These are phyloP conservation scores for Chaetoceros muelleri DNA, from an alignment of 108 stramenopile genomes.

Conservation along the genomic window DNA sequence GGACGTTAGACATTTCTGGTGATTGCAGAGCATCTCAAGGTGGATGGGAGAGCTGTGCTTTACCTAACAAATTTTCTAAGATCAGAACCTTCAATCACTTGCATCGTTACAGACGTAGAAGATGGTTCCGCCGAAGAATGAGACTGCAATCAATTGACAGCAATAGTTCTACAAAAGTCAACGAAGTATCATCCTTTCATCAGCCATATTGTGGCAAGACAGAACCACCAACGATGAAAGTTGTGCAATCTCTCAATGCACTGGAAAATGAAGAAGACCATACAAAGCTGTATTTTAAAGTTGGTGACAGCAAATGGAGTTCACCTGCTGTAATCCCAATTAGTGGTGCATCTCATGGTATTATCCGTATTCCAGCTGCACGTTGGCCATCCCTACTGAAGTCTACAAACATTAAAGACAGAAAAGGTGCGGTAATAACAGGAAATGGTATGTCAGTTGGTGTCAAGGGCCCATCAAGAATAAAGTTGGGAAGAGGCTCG, in stretches of 20 bases:
- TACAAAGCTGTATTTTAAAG: constrained; percentile 23
- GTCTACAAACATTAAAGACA: neutral
- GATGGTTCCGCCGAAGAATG: constrained; percentile 38
- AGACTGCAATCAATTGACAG: neutral
- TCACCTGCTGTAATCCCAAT: constrained; percentile 28
- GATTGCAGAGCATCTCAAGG: constrained; percentile 20
- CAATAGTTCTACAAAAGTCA: neutral
- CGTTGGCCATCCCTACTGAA: constrained; percentile 46
- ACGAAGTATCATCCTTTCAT: too few species aligned
- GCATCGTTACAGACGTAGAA: constrained; percentile 41
- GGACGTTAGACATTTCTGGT: constrained; percentile 46
- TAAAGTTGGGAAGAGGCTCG: constrained; percentile 6
- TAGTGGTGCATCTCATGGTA: constrained; percentile 38
- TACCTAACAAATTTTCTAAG: constrained; percentile 32
- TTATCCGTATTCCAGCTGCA: constrained; percentile 30
- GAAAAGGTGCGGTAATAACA: neutral
- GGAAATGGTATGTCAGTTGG: neutral
- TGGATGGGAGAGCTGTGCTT: constrained; percentile 57
- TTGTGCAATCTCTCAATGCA: neutral
- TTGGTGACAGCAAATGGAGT: constrained; percentile 46
- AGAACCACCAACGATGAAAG: neutral
- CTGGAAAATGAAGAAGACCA: constrained; percentile 8
- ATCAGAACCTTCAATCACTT: constrained; percentile 29
- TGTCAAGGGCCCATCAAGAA: neutral
- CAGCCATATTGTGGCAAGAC: constrained; percentile 14